Base-by-base conservation (phyloP, 176 grass and related monocot genomes). In the Oryza officinalis region DNA sequence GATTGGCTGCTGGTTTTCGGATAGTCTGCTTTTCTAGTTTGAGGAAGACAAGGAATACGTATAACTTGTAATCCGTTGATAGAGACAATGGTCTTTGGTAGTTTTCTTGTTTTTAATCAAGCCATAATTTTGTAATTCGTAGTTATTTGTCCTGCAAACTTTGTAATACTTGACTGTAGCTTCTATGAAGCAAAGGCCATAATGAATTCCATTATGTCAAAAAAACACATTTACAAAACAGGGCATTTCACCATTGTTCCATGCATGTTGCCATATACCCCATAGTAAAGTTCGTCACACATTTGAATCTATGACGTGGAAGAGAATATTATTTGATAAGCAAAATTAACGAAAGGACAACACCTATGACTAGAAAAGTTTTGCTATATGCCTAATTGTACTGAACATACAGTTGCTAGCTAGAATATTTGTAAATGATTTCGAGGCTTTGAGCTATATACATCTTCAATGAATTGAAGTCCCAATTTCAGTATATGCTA, bases 361-460 rank as follows among this genome's bases (percentile, higher is more conserved):
- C 20, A 23, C 0, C 61, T 22, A 64, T 27, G 23, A 13, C n/a
- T 13, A 26, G 61, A 13, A 4, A 27, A 40, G 0, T 49, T 77
- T 18, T 75, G 69, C 40, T 69, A 44, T 20, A 50, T 74, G 44
- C 43, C 23, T 20, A 61, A 11, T 33, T 69, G 41, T 82, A 54
- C 18, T 47, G 15, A 67, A 76, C 11, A 47, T 68, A 63, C 60
- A 44, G 41, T 65, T 47, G 40, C 22, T 72, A 73, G 27, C 64
- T 87, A 79, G 11, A 67, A 45, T 23, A 59, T 65, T 69, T 67
- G 30, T 54, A 68, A 81, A 41, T 74, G 50, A 75, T 74, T 74
- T 80, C n/a, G 32, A 41, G 40, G 40, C 40, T 41, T 41, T 10
- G 40, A 66, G 12, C 26, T 87, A 87, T 87, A 69, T 71, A 83